Percentiles rank a stretch among this genome's conserved stretches.
phyloP scores from a whole-genome alignment of 1,284 basidiomycete genomes.

The Ganoderma boninense region DNA sequence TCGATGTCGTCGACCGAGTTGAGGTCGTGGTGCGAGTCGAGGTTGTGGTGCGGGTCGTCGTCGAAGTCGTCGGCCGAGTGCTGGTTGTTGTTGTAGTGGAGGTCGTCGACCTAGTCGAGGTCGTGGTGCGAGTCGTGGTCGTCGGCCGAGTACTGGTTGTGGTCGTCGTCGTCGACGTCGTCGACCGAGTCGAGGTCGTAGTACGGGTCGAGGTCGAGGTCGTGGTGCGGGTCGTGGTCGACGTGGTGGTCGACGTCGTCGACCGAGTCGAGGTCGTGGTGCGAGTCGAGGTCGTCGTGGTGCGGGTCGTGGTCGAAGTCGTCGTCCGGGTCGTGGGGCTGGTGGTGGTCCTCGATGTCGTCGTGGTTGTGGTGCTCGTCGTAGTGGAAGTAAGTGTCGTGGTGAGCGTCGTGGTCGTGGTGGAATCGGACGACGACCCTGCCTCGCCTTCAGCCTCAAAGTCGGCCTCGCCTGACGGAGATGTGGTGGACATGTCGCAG shows the following conservation, averaged over 20 bases:
- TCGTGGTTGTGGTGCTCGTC: background rate
- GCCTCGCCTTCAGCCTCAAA: background rate
- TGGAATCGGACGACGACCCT: background rate
- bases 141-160: too few species aligned
- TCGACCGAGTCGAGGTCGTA: background rate
- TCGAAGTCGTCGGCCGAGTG: too few species aligned
- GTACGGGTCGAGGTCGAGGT: background rate
- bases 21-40: too few species aligned
- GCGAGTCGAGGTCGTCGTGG: background rate
- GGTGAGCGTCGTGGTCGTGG: too few species aligned
- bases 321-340: background rate
- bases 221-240: background rate
- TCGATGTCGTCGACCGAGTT: too few species aligned
- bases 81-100: background rate
- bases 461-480: background rate
- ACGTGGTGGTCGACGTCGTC: too few species aligned
- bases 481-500: too few species aligned
- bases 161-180: too few species aligned
- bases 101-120: background rate
- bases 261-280: too few species aligned
- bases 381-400: too few species aligned
- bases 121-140: background rate
- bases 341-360: background rate
- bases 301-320: background rate
- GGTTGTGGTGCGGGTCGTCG: background rate